Evolutionary conservation across 257 asterid species (phyloP).

Genomic region (Lycium ferocissimum): DNA sequence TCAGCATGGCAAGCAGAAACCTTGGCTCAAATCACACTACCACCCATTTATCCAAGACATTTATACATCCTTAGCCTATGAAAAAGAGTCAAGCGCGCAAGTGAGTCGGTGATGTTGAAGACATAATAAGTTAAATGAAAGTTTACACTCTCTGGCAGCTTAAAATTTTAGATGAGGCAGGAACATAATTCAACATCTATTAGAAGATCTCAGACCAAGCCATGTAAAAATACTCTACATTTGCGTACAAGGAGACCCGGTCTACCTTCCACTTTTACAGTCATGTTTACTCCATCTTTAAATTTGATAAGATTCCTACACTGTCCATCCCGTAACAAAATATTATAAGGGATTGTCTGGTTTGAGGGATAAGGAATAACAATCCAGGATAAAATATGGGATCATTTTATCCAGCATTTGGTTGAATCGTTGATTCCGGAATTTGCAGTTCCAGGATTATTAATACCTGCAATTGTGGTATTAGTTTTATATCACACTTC

Average conservation of each 20-base stretch:
- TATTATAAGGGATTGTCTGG: neutral
- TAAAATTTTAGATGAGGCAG: neutral
- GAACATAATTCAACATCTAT: neutral
- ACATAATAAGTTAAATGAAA: neutral
- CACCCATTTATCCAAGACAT: neutral
- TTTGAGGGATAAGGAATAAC: neutral
- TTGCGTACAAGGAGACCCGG: neutral
- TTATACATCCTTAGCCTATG: neutral
- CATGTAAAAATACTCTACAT: slow-evolving; percentile 5
- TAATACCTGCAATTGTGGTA: neutral
- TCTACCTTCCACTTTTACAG: neutral
- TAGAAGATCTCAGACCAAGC: neutral
- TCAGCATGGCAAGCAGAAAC: neutral
- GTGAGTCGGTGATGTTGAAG: neutral
- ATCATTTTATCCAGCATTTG: neutral
- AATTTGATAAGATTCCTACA: neutral
- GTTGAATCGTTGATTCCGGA: neutral
- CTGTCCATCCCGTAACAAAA: neutral
- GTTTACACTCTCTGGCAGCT: neutral
- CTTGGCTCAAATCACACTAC: neutral
- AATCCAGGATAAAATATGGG: neutral
- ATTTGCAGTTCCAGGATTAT: neutral
- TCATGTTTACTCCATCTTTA: neutral
- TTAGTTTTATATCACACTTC: neutral
- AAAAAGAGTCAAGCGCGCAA: neutral